These are phyloP conservation scores for Hypoxylon sp. DNA, from an alignment of 2,329 filamentous ascomycete species.

Conservation along the genomic window DNA sequence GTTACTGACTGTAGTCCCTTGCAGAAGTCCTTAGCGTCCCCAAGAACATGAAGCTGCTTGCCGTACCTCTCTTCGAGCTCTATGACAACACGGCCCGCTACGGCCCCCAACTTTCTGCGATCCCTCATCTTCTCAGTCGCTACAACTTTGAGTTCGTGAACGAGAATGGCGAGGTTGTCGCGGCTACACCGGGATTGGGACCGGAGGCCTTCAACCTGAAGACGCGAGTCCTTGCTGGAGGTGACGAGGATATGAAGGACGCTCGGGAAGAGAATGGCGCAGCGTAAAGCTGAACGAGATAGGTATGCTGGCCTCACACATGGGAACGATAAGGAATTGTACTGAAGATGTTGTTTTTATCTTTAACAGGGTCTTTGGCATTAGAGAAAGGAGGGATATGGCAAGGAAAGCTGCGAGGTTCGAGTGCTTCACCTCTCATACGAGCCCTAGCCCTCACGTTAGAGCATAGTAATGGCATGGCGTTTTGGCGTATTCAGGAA, in stretches of 20 bases:
- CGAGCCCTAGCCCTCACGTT: constrained; percentile 3
- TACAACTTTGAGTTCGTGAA: constrained; percentile 99
- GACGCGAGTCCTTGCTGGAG: constrained; percentile 75
- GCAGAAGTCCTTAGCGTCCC: constrained; percentile 94
- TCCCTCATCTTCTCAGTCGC: constrained; percentile 91
- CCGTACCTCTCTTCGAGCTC: constrained; percentile 95
- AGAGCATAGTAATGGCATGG: constrained; percentile 19
- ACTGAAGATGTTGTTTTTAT: not conserved
- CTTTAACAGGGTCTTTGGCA: not conserved
- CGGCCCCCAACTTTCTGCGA: constrained; percentile 94
- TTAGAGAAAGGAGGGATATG: not conserved
- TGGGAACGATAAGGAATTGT: not conserved
- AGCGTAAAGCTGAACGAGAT: constrained; percentile 14
- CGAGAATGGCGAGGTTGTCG: constrained; percentile 89
- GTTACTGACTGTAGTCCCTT: constrained; percentile 42
- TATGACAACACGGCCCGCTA: constrained; percentile 98
- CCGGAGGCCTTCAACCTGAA: constrained; percentile 73
- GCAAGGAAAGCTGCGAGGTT: not conserved
- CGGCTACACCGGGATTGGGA: constrained; percentile 82
- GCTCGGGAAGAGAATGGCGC: constrained; percentile 49
- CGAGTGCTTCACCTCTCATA: not conserved
- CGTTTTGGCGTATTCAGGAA: constrained; percentile 25
- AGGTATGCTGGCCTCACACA: not conserved
- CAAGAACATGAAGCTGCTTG: constrained; percentile 99
- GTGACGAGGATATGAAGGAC: constrained; percentile 72